Base-by-base conservation (phyloP, 2,329 filamentous ascomycete genomes). In the Microdochium bolleyi region DNA sequence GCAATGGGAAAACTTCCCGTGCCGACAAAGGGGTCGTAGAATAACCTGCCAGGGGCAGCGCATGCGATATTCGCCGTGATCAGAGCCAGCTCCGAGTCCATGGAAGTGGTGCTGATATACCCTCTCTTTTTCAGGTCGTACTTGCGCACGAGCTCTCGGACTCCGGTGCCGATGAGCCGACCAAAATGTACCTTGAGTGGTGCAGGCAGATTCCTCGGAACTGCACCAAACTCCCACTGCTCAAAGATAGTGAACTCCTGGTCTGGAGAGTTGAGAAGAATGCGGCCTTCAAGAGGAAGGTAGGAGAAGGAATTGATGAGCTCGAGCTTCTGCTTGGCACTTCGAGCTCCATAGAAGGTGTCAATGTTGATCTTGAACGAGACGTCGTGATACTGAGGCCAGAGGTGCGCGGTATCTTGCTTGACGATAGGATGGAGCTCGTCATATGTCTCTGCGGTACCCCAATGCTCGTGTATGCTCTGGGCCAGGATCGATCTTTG, bases 41-140 rank as follows among this genome's bases (percentile, higher is more conserved):
- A 89, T 2, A 97, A 66, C 64, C 89, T 95, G 0, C 90, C 92
- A 0, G 91, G 88, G 0, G 75, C 85, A 0, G 91, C 91, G 14
- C 89, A 81, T 0, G 89, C 89, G 60, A 99, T 84, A 64, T 97
- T 99, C 1, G 92, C 94, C 0, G 92, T 96, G 22, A 99, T 75
- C 1, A 99, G 78, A 13, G 91, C 89, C 46, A 99, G 77, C 67
- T 97, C 94, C 0, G 92, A 88, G 66, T 99, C 94, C 94, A 99
- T 97, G 48, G 89, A 94, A 0, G 94, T 99, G 0, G 92, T 97
- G 60, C 88, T 90, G 62, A 99, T 97, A 66, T 99, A 99, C 38
- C 80, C 79, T 25, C 94, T 78, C 70, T 95, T 96, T 76, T 99
- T 99, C 22, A 99, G 77, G 66, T 96, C 91, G 63, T 92, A 95